Conservation (phyloP, 306 rosid species). For the Begonia peltatifolia region DNA sequence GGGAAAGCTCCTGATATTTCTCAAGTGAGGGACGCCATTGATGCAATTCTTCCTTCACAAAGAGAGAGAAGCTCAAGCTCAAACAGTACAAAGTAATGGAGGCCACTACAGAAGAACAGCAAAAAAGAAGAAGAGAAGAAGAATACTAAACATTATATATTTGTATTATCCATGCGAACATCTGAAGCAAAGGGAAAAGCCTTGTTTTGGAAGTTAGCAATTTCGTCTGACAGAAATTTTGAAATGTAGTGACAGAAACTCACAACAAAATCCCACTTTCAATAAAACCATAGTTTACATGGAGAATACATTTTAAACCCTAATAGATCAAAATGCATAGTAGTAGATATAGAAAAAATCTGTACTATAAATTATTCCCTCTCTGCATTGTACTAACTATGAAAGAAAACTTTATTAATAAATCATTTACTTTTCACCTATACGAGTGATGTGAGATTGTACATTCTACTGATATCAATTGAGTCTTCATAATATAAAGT, state of each 20-base stretch:
- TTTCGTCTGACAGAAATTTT: background rate
- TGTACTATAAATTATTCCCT: too few relatives aligned
- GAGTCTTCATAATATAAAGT: too few relatives aligned
- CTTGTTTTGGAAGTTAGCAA: background rate
- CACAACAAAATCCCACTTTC: too few relatives aligned
- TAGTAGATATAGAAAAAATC: too few relatives aligned
- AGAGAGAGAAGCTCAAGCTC: slow-evolving; percentile 44
- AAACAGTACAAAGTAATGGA: slow-evolving; percentile 13
- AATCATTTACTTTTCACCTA: too few relatives aligned
- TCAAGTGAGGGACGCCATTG: slow-evolving; percentile 91
- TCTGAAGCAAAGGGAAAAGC: background rate
- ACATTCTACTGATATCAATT: too few relatives aligned
- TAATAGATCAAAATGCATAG: too few relatives aligned
- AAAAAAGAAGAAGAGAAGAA: background rate
- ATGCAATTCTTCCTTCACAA: slow-evolving; percentile 59
- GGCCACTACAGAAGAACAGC: background rate
- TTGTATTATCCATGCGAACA: background rate
- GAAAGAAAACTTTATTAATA: too few relatives aligned
- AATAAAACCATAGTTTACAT: too few relatives aligned
- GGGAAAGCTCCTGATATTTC: slow-evolving; percentile 77
- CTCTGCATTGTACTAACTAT: too few relatives aligned
- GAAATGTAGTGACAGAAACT: background rate
- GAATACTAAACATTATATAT: background rate
- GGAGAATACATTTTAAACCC: too few relatives aligned
- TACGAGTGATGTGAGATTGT: too few relatives aligned